Conservation (phyloP, 768 basidiomycete species). For the Kwoniella europaea region DNA sequence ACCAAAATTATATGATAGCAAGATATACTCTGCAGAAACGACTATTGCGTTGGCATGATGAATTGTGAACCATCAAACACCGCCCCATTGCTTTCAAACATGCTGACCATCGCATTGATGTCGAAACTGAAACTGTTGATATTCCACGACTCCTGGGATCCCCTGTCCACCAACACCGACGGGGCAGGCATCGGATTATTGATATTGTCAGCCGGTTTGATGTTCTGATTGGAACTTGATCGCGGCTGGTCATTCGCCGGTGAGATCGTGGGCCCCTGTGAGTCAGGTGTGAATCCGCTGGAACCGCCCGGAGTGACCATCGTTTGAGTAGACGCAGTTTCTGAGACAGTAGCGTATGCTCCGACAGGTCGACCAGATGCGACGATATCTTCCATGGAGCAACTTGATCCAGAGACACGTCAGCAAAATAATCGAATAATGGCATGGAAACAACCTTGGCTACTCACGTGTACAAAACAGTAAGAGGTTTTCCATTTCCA, state of each 20-base stretch:
- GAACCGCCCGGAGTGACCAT: constrained; percentile 8
- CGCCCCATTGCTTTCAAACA: constrained; percentile 21
- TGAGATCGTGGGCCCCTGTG: background rate
- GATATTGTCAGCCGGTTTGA: background rate
- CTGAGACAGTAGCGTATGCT: background rate
- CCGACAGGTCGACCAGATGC: background rate
- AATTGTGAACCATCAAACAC: constrained; percentile 17
- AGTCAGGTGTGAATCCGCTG: constrained; percentile 2
- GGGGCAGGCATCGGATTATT: background rate
- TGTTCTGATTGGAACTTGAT: background rate
- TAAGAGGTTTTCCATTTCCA: background rate
- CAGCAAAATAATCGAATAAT: background rate
- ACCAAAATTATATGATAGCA: background rate
- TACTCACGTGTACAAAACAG: constrained; percentile 5
- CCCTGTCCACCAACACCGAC: background rate
- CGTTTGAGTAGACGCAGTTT: background rate
- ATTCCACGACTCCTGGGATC: constrained; percentile 20
- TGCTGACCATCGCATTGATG: constrained; percentile 17
- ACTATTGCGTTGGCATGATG: constrained; percentile 1
- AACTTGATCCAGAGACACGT: background rate
- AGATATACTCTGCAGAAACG: background rate
- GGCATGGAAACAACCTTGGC: background rate
- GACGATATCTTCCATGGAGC: constrained; percentile 2
- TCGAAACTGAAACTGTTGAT: constrained; percentile 30
- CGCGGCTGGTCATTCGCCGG: background rate